Base-by-base conservation (phyloP, 139 green algal species). In the Chlorella sp. region DNA sequence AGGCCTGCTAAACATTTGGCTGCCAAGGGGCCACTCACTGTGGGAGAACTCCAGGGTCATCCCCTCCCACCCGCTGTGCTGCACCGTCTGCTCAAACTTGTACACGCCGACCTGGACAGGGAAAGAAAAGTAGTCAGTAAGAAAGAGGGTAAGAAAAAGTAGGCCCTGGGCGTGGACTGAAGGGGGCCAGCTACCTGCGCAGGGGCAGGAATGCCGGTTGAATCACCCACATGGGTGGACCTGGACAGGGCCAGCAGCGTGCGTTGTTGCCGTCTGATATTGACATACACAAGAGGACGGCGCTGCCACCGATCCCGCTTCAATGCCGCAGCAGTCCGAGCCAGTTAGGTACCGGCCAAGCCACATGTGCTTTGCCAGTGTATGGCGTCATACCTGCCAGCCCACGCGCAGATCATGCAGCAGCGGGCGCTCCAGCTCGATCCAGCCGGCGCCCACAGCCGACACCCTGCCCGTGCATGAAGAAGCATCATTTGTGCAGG, bases 371-470 rank as follows among this genome's bases (percentile, higher is more conserved):
- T n/a, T n/a, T n/a, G n/a, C n/a, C n/a, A n/a, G n/a, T n/a, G n/a
- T n/a, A n/a, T n/a, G n/a, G n/a, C n/a, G n/a, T n/a, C n/a, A n/a
- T n/a, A n/a, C 72, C 72, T 78, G 13, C 72, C 72, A 78, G 43
- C 56, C 44, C 0, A n/a, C 9, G 5, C 43, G 43, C 43, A 78
- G 28, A 17, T 78, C 44, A 32, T 78, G 56, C 43, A n/a, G 72
- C 30, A 78, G 72, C 72, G 72, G 72, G 4, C 72, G 72, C 72
- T 78, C 72, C 43, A 78, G 72, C 72, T 78, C 72, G 13, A 78
- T 60, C 72, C 72, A 78, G 11, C 24, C 36, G 30, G 9, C 28
- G 2, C 72, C 72, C 16, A 60, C 30, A 2, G 13, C 36, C 28
- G 72, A 6, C 43, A 78, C 72, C 44, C 72, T 78, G 70, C 70